phyloP scores from a whole-genome alignment of 2,329 filamentous ascomycete genomes.

The Plectosphaerella sp. region DNA sequence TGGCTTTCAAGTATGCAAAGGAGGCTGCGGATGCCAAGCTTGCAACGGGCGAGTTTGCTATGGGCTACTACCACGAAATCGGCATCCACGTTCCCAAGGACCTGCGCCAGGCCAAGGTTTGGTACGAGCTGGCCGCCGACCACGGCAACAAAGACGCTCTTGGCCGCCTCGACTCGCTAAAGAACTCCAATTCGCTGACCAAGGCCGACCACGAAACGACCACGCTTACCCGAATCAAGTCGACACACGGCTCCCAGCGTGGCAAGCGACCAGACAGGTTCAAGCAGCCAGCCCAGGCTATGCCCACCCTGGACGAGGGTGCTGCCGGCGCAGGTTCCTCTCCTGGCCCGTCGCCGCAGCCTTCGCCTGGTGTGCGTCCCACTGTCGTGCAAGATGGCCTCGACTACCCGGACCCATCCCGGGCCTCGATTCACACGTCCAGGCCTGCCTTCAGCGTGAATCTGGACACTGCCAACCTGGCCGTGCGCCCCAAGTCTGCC shows the following conservation, averaged over 20 bases:
- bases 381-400: constrained; percentile 32
- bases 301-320: constrained; percentile 46
- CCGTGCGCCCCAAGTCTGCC: constrained; percentile 45
- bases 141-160: constrained; percentile 90
- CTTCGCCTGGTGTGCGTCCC: constrained; percentile 34
- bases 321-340: constrained; percentile 13
- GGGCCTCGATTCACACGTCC: constrained; percentile 27
- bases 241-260: constrained; percentile 66
- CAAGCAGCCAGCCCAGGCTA: constrained; percentile 31
- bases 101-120: constrained; percentile 73
- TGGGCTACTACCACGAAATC: constrained; percentile 97
- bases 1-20: constrained; percentile 87
- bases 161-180: constrained; percentile 77
- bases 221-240: constrained; percentile 83
- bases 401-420: constrained; percentile 43
- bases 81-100: constrained; percentile 88
- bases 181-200: constrained; percentile 76
- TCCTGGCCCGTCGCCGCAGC: constrained; percentile 32
- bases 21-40: constrained; percentile 78
- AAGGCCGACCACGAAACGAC: constrained; percentile 91
- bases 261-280: constrained; percentile 59
- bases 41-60: constrained; percentile 88
- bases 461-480: constrained; percentile 29
- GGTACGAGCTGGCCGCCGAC: constrained; percentile 86
- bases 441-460: constrained; percentile 48